Conservation (phyloP, 805 yeast genomes). For the Teunomyces funiuensis region DNA sequence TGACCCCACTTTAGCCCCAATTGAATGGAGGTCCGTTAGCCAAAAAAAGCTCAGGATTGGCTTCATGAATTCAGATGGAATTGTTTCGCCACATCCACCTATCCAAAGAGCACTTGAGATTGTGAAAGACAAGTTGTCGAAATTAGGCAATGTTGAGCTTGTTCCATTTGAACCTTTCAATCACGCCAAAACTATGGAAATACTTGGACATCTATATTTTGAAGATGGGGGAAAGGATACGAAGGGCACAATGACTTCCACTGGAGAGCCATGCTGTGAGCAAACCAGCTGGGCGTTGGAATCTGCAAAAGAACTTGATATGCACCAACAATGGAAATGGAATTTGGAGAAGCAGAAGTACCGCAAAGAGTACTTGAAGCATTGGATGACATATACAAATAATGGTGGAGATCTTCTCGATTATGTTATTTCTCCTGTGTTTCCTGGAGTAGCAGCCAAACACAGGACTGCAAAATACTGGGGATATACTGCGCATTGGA, state of each 20-base stretch:
- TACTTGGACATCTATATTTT: conserved; percentile 45
- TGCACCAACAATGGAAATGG: conserved; percentile 55
- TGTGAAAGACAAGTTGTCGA: conserved; percentile 31
- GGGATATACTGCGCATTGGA: conserved; percentile 79
- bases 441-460: conserved; percentile 69
- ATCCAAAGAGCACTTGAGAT: conserved; percentile 58
- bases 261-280: conserved; percentile 72
- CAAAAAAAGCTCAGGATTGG: conserved; percentile 44
- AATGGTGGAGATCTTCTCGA: conserved; percentile 38
- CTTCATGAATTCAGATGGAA: conserved; percentile 43
- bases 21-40: conserved; percentile 46
- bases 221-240: conserved; percentile 60
- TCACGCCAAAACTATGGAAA: not conserved
- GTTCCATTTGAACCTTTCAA: conserved; percentile 40
- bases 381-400: conserved; percentile 48
- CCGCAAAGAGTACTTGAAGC: conserved; percentile 56
- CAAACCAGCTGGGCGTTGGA: conserved; percentile 62
- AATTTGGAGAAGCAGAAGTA: conserved; percentile 56
- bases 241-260: conserved; percentile 50
- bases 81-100: conserved; percentile 54
- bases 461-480: conserved; percentile 65
- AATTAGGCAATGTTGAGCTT: conserved; percentile 45
- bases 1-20: conserved; percentile 52
- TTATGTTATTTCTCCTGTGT: conserved; percentile 64
- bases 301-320: conserved; percentile 45